Conservation (phyloP, 1,139 yeast species). For the Saccharomycopsis hybrid region DNA sequence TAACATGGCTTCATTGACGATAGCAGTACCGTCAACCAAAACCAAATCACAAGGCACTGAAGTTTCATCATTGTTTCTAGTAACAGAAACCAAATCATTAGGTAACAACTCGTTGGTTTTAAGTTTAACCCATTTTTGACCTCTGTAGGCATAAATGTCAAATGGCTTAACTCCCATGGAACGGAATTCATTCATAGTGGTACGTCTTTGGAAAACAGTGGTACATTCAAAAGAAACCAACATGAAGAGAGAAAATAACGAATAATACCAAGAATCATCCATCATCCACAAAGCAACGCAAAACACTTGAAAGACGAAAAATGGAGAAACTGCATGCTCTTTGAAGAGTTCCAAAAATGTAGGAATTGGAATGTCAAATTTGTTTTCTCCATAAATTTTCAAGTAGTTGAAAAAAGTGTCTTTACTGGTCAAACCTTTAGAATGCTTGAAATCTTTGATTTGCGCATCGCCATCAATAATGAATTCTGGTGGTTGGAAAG, state of each 20-base stretch:
- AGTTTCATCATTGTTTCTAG: constrained; percentile 83
- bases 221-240: constrained; percentile 89
- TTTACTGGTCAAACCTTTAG: constrained; percentile 48
- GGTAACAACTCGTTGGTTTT: constrained; percentile 78
- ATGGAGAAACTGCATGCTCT: constrained; percentile 98
- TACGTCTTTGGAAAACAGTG: constrained; percentile 90
- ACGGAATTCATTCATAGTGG: constrained; percentile 91
- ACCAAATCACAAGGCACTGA: constrained; percentile 96
- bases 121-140: constrained; percentile 60
- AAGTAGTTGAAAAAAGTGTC: constrained; percentile 50
- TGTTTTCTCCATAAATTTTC: constrained; percentile 74
- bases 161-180: constrained; percentile 97
- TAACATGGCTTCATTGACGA: constrained; percentile 95
- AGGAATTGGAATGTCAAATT: constrained; percentile 93
- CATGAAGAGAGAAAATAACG: constrained; percentile 88
- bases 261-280: constrained; percentile 97
- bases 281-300: constrained; percentile 94
- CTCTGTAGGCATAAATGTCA: constrained; percentile 65
- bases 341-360: constrained; percentile 84
- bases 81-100: constrained; percentile 83
- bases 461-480: constrained; percentile 54
- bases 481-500: constrained; percentile 79
- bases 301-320: constrained; percentile 92
- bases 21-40: constrained; percentile 80
- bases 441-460: constrained; percentile 51